phyloP scores from a whole-genome alignment of 257 asterid genomes.

The Prunella vulgaris region DNA sequence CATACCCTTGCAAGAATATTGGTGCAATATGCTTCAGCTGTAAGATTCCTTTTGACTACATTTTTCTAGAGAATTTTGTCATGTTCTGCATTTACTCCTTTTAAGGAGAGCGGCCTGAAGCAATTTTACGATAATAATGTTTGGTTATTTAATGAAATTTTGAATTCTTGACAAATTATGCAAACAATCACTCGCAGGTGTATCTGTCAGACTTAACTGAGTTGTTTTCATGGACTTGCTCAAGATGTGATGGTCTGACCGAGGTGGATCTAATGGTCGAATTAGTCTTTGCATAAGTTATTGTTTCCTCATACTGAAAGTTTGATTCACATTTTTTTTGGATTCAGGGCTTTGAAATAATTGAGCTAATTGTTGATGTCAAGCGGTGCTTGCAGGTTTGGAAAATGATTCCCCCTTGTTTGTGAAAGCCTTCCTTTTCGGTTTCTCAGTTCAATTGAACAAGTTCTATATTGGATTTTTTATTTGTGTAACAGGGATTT shows the following conservation, averaged over 20 bases:
- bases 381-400: slow-evolving; percentile 84
- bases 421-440: not conserved
- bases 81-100: not conserved
- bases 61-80: slow-evolving; percentile 6
- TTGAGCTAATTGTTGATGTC: slow-evolving; percentile 86
- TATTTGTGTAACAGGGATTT: slow-evolving; percentile 55
- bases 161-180: not conserved
- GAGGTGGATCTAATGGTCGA: slow-evolving; percentile 42
- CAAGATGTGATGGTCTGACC: slow-evolving; percentile 79
- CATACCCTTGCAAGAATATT: slow-evolving; percentile 75
- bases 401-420: slow-evolving; percentile 3
- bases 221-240: slow-evolving; percentile 93
- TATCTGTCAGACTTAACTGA: slow-evolving; percentile 81
- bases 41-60: slow-evolving; percentile 36
- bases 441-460: not conserved
- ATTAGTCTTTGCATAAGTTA: not conserved
- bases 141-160: slow-evolving; percentile 12
- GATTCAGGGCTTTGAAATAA: slow-evolving; percentile 86
- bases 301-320: slow-evolving; percentile 18
- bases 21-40: slow-evolving; percentile 97
- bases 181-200: slow-evolving; percentile 48
- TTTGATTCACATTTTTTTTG: not conserved
- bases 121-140: not conserved
- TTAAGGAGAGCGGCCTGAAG: not conserved
- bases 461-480: slow-evolving; percentile 14